Evolutionary conservation across 495 filamentous ascomycete species (phyloP).

Genomic region (Acidomyces sp.): DNA sequence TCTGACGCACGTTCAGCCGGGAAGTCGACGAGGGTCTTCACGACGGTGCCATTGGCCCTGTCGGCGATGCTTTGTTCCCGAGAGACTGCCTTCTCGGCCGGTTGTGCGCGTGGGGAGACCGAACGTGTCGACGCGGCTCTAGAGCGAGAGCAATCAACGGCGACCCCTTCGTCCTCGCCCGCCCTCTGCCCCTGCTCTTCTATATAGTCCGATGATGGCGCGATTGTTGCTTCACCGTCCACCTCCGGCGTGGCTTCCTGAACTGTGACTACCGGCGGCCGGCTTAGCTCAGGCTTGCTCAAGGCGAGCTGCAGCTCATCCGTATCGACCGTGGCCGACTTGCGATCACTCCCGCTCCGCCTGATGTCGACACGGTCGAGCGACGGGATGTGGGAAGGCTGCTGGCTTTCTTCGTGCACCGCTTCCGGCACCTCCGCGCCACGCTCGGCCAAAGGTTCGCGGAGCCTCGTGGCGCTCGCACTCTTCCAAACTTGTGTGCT

Average conservation of each 20-base stretch:
- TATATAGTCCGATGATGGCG: no score
- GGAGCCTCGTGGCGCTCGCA: no score
- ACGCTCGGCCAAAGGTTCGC: no score
- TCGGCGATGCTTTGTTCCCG: constrained; percentile 11
- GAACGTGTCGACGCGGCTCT: background rate
- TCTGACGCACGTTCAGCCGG: background rate
- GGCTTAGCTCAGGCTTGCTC: no score
- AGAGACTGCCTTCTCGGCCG: background rate
- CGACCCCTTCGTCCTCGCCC: background rate
- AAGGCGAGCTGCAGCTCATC: no score
- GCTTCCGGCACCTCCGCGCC: constrained; percentile 2
- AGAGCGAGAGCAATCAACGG: background rate
- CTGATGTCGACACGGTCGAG: background rate
- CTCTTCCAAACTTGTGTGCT: no score
- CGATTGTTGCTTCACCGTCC: no score
- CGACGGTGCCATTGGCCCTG: constrained; percentile 13
- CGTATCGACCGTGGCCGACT: no score
- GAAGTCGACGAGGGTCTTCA: constrained; percentile 14
- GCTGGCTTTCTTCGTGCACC: background rate
- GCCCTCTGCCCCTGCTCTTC: no score
- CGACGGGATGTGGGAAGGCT: background rate
- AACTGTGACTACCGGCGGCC: no score
- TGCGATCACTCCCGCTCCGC: constrained; percentile 1
- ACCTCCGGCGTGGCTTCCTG: no score
- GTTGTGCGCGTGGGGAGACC: constrained; percentile 1